Conservation (phyloP, 805 yeast genomes). For the Saccharomycopsis amapae region DNA sequence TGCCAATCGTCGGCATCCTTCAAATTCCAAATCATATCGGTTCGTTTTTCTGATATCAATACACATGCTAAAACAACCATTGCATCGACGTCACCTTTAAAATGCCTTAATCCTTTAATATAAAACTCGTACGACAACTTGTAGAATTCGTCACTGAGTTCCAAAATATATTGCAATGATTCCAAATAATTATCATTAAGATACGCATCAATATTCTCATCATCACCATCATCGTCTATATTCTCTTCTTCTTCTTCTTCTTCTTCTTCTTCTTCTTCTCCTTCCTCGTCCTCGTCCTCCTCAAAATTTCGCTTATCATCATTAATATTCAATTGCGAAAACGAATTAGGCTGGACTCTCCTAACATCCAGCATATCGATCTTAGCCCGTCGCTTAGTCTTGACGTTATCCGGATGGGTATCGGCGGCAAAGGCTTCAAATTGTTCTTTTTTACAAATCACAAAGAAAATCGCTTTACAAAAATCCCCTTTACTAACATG, state of each 20-base stretch:
- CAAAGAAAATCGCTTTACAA: neutral
- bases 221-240: neutral
- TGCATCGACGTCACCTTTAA: conserved; percentile 12
- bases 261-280: no score
- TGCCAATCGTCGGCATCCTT: no score
- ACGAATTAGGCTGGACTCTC: no score
- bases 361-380: no score
- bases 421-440: neutral
- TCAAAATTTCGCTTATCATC: neutral
- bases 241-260: no score
- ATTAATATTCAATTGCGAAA: no score
- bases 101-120: conserved; percentile 13
- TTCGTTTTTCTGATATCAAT: no score
- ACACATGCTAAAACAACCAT: conserved; percentile 1
- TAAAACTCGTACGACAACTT: neutral
- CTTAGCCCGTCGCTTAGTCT: no score
- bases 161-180: no score
- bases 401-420: no score
- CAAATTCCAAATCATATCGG: no score
- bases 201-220: neutral
- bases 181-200: neutral
- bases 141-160: neutral
- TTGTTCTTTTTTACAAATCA: neutral
- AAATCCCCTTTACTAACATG: conserved; percentile 6
- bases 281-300: no score